Percentiles rank a stretch among this genome's conserved stretches.
Conservation (phyloP, 352 stramenopile species). For the Pythium oligandrum region DNA sequence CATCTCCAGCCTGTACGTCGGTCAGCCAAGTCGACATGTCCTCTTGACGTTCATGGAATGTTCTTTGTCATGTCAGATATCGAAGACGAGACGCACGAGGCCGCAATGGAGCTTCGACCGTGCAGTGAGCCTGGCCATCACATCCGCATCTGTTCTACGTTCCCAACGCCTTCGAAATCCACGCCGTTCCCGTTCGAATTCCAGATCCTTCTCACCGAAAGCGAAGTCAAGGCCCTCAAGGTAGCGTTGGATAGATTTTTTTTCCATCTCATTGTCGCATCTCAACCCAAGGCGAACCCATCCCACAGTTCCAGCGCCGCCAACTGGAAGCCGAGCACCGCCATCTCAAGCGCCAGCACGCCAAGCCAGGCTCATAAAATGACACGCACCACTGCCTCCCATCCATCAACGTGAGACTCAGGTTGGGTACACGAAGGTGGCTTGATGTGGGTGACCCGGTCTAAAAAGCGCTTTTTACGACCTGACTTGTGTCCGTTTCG, state of each 20-base stretch:
- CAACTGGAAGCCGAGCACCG: constrained; percentile 50
- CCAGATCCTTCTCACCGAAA: constrained; percentile 54
- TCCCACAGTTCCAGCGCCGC: constrained; percentile 40
- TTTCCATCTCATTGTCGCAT: background rate
- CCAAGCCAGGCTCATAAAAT: constrained; percentile 1
- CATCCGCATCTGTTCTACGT: constrained; percentile 25
- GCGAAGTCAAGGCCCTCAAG: constrained; percentile 53
- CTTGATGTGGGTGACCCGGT: background rate
- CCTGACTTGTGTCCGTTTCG: too few species aligned
- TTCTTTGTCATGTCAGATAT: constrained; percentile 16
- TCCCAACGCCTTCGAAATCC: constrained; percentile 10
- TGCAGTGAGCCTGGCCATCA: constrained; percentile 52
- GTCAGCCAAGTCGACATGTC: background rate
- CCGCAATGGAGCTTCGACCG: constrained; percentile 32
- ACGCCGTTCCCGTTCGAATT: constrained; percentile 30
- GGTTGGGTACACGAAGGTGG: too few species aligned
- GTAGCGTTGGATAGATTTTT: constrained; percentile 13
- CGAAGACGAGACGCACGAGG: constrained; percentile 37
- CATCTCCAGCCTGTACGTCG: background rate
- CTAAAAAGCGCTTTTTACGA: background rate
- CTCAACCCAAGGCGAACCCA: background rate
- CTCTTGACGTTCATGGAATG: background rate
- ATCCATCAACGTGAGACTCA: background rate
- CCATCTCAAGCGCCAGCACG: constrained; percentile 37
- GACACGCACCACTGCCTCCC: background rate